A percentile compares a stretch with the other conserved stretches of the same genome.
phyloP scores from a whole-genome alignment of 805 yeast species.

The Myxozyma monticola region DNA sequence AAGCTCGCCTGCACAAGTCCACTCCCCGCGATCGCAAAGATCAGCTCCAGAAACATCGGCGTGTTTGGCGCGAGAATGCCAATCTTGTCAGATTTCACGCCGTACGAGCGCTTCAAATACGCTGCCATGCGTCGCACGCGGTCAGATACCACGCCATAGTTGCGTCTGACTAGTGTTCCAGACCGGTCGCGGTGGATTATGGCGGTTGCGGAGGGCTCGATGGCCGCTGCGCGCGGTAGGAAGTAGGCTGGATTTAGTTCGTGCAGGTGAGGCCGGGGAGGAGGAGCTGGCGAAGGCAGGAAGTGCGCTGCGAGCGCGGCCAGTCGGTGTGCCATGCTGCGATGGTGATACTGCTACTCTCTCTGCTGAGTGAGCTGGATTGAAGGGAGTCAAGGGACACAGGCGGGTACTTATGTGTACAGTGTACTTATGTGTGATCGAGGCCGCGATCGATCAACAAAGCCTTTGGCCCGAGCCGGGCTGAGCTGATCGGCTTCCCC shows the following conservation, averaged over 20 bases:
- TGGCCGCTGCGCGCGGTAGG: slow-evolving; percentile 39
- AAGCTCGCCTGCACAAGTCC: slow-evolving; percentile 40
- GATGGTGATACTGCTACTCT: too few relatives aligned
- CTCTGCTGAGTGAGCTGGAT: too few relatives aligned
- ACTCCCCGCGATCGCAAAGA: slow-evolving; percentile 39
- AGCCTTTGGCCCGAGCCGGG: too few relatives aligned
- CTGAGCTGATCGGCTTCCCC: too few relatives aligned
- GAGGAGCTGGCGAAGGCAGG: not conserved
- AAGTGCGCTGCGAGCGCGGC: slow-evolving; percentile 7
- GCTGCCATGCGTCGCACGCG: slow-evolving; percentile 38
- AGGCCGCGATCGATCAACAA: too few relatives aligned
- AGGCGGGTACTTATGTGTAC: too few relatives aligned
- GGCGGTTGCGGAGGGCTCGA: slow-evolving; percentile 41
- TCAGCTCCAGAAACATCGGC: slow-evolving; percentile 41
- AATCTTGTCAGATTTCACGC: slow-evolving; percentile 31
- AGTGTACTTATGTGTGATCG: too few relatives aligned
- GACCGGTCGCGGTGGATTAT: slow-evolving; percentile 36
- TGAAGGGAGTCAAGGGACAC: too few relatives aligned
- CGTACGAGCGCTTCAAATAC: slow-evolving; percentile 32
- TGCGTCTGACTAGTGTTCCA: slow-evolving; percentile 27
- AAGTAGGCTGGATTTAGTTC: slow-evolving; percentile 41
- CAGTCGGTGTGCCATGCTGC: slow-evolving; percentile 1
- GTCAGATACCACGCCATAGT: slow-evolving; percentile 36
- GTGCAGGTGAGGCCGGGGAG: slow-evolving; percentile 32
- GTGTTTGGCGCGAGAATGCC: slow-evolving; percentile 41